Evolutionary conservation across 2,329 filamentous ascomycete species (phyloP), one percentile per base, ranked within the genome.

Genomic region (Madurella fahalii): DNA sequence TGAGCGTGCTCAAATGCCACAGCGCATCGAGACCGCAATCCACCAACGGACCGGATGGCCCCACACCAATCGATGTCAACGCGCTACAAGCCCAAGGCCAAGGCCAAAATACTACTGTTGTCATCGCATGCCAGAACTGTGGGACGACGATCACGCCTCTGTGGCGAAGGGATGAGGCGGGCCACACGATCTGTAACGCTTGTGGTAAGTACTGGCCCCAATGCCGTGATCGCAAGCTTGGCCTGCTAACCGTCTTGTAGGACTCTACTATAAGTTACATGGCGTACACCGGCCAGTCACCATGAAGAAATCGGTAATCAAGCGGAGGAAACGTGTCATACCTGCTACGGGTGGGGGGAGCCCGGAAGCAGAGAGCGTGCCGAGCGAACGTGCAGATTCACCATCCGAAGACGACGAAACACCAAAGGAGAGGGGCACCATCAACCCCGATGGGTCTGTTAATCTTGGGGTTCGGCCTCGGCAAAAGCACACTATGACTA

Each of bases 231-330:
- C 1, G 16, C 30, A 8, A 45, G 17, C n/a, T n/a, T n/a, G n/a
- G 53, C n/a, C 12, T 31, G 43, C 68, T 70, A 59, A 71, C 55
- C 44, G 40, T 31, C 48, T 4, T 9, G 4, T 61, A 96, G 91
- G 93, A 4, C 76, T 99, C 2, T 99, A 99, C 71, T 91, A 95
- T 75, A 97, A 97, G 71, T 83, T 99, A 2, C 94, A 99, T 68
- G 92, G 92, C 52, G 85, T 91, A 31, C 93, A 96, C 71, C 83
- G 94, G 41, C 94, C 94, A 0, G 90, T 94, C 5, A 90, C 90
- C n/a, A 97, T 99, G 94, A 99, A 97, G 72, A 97, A 96, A 71
- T 88, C 90, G 2, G 89, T 95, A 25, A 99, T 99, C 70, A 97
- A 99, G 72, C 84, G 94, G 58, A 82, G 94, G 57, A 97, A 97